A percentile compares a stretch with the other conserved stretches of the same genome.
These are phyloP conservation scores for Tricholoma sp. DNA, from an alignment of 768 basidiomycete species.

Conservation along the genomic window DNA sequence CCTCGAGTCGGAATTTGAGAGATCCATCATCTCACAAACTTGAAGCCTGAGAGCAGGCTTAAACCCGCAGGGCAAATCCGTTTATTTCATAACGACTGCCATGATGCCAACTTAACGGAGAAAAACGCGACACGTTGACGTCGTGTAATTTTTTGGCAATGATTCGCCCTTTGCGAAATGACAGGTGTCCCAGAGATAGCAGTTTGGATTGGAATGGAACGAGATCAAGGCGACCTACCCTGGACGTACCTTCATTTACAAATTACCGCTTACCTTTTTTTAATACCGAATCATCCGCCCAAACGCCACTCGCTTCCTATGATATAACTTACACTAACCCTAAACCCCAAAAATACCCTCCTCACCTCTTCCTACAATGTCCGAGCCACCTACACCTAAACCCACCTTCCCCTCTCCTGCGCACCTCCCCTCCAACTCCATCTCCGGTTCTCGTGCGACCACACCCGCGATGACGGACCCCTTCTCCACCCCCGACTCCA, in stretches of 20 bases:
- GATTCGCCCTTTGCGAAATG: not conserved
- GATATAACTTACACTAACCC: not conserved
- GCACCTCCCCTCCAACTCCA: not conserved
- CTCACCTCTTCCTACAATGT: not conserved
- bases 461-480: conserved; percentile 22
- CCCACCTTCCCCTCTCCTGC: not conserved
- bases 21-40: not conserved
- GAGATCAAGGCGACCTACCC: not conserved
- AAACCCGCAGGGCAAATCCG: too few relatives aligned
- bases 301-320: not conserved
- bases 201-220: too few relatives aligned
- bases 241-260: too few relatives aligned
- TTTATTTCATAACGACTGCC: not conserved
- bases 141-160: not conserved
- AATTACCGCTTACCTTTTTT: too few relatives aligned
- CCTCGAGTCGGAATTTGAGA: not conserved
- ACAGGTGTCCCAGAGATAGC: not conserved
- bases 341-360: not conserved
- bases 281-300: too few relatives aligned
- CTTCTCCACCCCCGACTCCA: conserved; percentile 31
- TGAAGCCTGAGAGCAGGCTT: too few relatives aligned
- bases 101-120: not conserved
- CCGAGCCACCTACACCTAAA: not conserved
- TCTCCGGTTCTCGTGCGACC: conserved; percentile 20
- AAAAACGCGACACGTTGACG: not conserved